Base-by-base conservation (phyloP, 768 basidiomycete species). In the Naganishia onofrii region DNA sequence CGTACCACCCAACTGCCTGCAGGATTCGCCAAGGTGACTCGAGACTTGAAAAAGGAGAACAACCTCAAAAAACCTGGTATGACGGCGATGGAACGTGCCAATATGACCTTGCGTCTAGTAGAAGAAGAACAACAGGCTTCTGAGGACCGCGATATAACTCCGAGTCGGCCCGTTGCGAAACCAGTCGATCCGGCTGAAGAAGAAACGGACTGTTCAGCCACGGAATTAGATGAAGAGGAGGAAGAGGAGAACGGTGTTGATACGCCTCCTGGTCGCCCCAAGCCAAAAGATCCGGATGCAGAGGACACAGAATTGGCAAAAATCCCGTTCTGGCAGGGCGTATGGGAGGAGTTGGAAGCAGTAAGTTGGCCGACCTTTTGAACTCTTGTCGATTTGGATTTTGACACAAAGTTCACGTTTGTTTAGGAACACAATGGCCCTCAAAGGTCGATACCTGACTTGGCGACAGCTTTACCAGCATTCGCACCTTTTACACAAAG, bases 1-100 rank as follows among this genome's bases (percentile, higher is more conserved):
- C 60, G 60, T 26, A 42, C 60, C 19, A 42, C 60, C 3, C 60
- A 31, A 8, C 36, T 63, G n/a, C 60, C 60, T 29, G n/a, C 60
- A 1, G 60, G 34, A 5, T 42, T 63, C 15, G 42, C 23, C 9
- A 63, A 63, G 38, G 28, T 63, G n/a, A 42, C 21, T 17, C 60
- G 60, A n/a, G 60, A 63, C 3, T 5, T 63, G 26, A 63, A 44
- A n/a, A 63, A 63, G 60, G 60, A 63, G 7, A 63, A 63, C 42
- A 29, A 38, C 36, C 2, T 12, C 36, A 10, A 63, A 19, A 63
- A 44, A 42, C 15, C 23, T 21, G 60, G 60, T 29, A 46, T 63
- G 60, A 63, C 36, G 19, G 60, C 60, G 15, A 9, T 63, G 38
- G 42, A 63, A 26, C 23, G 46, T 23, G 60, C 60, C 12, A 29